phyloP scores from a whole-genome alignment of 1,284 basidiomycete genomes.

The Ceraceosorus guamensis region DNA sequence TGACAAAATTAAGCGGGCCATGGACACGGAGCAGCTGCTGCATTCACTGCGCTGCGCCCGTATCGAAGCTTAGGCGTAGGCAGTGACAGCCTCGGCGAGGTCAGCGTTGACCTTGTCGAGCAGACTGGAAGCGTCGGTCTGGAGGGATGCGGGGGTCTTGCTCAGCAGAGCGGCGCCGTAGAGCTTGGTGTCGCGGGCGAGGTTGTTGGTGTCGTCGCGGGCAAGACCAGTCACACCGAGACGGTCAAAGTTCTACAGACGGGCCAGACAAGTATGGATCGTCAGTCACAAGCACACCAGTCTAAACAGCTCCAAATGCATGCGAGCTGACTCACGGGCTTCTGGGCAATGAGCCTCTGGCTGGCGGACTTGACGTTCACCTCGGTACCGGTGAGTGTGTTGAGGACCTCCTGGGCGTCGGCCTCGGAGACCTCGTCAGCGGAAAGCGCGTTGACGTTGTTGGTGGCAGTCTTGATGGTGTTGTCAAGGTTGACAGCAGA shows the following conservation, averaged over 20 bases:
- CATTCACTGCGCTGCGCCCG: no score
- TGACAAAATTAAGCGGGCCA: no score
- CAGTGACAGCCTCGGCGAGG: constrained; percentile 3
- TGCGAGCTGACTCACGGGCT: no score
- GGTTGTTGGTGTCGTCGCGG: constrained; percentile 6
- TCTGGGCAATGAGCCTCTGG: constrained; percentile 7
- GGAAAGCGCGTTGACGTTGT: constrained; percentile 6
- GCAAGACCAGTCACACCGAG: constrained; percentile 11
- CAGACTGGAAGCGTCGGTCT: constrained; percentile 1
- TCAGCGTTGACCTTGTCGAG: constrained; percentile 8
- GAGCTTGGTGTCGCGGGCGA: constrained; percentile 6
- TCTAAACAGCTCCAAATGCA: no score
- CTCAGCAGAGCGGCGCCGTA: constrained; percentile 9
- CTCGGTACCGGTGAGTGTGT: constrained; percentile 9
- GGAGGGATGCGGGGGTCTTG: constrained; percentile 7
- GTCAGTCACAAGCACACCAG: no score
- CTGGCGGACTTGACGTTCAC: constrained; percentile 8
- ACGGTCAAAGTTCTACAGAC: constrained; percentile 8
- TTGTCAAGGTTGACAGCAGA: constrained; percentile 5
- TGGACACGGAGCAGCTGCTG: no score
- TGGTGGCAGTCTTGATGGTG: constrained; percentile 7
- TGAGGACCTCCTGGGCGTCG: constrained; percentile 8
- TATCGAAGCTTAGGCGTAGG: no score
- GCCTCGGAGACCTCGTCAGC: constrained; percentile 7
- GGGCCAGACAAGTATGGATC: no score